Percentiles rank a stretch among this genome's conserved stretches.
phyloP scores from a whole-genome alignment of 257 asterid genomes.

The Solanum medicagineum region DNA sequence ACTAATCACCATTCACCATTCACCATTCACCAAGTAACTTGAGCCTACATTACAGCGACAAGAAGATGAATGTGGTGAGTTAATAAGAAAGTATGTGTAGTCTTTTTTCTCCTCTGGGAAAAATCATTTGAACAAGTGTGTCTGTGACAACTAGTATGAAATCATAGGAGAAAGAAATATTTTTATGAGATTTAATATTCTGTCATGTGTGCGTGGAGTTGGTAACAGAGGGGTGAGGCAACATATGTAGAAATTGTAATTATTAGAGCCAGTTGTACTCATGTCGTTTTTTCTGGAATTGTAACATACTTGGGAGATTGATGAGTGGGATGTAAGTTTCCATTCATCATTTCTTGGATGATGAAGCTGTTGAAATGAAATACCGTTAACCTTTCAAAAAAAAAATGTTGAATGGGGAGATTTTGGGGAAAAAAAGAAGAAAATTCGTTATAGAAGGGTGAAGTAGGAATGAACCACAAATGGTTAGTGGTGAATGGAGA shows the following conservation, averaged over 20 bases:
- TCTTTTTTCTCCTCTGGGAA: neutral
- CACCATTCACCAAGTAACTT: neutral
- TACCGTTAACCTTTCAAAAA: no score
- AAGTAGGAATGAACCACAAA: neutral
- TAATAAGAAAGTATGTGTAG: neutral
- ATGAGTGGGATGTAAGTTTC: no score
- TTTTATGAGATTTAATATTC: neutral
- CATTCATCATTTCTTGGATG: no score
- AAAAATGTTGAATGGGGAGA: neutral
- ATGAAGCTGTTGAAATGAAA: no score
- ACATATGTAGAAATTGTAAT: neutral
- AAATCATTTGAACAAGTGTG: neutral
- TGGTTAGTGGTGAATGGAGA: neutral
- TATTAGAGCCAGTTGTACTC: neutral
- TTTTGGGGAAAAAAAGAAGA: neutral
- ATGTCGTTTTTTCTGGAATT: neutral
- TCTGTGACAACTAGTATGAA: neutral
- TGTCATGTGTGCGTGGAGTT: neutral
- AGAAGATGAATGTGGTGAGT: neutral
- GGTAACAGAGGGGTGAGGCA: neutral
- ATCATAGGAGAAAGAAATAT: neutral
- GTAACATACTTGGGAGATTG: neutral
- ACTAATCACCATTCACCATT: neutral
- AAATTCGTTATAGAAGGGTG: neutral
- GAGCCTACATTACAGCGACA: neutral